Evolutionary conservation across 305 asterid genomes (phyloP), one percentile per base, ranked within the genome.

Genomic region (Rubia balearica): DNA sequence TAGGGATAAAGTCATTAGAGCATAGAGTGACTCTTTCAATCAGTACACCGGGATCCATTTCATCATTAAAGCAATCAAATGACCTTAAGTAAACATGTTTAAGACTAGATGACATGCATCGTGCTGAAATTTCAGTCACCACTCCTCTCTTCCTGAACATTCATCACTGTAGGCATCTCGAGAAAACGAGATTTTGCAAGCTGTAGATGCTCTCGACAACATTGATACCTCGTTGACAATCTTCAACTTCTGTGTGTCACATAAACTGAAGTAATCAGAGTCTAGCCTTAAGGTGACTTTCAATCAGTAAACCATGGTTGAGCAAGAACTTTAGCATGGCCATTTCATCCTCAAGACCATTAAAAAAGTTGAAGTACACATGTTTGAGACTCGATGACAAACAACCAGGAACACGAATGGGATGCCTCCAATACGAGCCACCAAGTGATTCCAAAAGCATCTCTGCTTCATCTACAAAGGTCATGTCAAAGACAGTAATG

Each of bases 371-470:
- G 8, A 33, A 14, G 41, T 8, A 62, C 3, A 62, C 24, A 13
- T n/a, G 48, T 38, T 13, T 36, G 12, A 62, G 67, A 38, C 46
- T 62, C 2, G 46, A 33, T 36, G 21, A 62, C 24, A 62, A 62
- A 17, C 67, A 62, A 33, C 21, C 8, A 14, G 67, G 67, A 33
- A 38, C 67, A 2, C 46, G 17, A 14, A 62, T 12, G 24, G 67
- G 67, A 17, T 38, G 48, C 67, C 19, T 38, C 48, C 67, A 63
- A 38, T 16, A 49, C 74, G 73, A 79, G 82, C 65, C 30, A 9
- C 17, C 65, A 21, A 38, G 41, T 22, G n/a, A 27, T 14, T 22
- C 38, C 65, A 49, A 49, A 16, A 4, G 17, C 6, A 8, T 16
- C 56, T 49, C 56, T 4, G 56, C 56, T 0, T 49, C 56, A 49